These are phyloP conservation scores for Aegilops bicornis DNA, from an alignment of 176 grass and related monocot genomes.

Conservation along the genomic window DNA sequence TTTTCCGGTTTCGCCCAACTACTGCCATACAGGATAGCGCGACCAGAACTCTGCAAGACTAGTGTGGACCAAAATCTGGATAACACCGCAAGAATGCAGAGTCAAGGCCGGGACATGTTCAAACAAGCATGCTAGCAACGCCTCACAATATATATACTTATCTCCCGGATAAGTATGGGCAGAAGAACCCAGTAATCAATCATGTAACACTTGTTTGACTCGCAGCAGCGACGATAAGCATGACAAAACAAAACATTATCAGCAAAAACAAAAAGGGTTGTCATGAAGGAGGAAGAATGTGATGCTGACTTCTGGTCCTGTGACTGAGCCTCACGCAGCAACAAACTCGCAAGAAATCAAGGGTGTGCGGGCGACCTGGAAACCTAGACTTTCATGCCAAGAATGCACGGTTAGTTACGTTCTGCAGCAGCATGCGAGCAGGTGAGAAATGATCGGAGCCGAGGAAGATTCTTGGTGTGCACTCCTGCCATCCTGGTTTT, in stretches of 20 bases:
- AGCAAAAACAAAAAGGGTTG: not conserved
- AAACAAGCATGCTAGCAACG: slow-evolving; percentile 6
- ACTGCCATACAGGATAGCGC: not conserved
- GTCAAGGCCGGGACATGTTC: slow-evolving; percentile 3
- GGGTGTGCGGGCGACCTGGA: not conserved
- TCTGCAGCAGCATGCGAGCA: no score
- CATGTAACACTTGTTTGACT: slow-evolving; percentile 13
- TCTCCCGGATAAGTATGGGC: slow-evolving; percentile 11
- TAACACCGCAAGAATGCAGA: not conserved
- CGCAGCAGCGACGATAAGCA: slow-evolving; percentile 14
- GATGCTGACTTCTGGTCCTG: slow-evolving; percentile 17
- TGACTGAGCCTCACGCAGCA: not conserved
- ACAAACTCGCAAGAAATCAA: not conserved
- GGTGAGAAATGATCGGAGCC: slow-evolving; percentile 11
- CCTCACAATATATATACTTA: slow-evolving; percentile 10
- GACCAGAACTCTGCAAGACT: not conserved
- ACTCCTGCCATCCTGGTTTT: not conserved
- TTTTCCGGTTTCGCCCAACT: not conserved
- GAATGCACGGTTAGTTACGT: not conserved
- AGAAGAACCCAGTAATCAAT: not conserved
- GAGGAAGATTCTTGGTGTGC: slow-evolving; percentile 38
- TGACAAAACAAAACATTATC: not conserved
- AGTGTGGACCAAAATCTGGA: not conserved
- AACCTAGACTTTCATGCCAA: slow-evolving; percentile 14
- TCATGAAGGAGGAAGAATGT: slow-evolving; percentile 1